Base-by-base conservation (phyloP, 768 basidiomycete genomes). In the Agaricus subrufescens region DNA sequence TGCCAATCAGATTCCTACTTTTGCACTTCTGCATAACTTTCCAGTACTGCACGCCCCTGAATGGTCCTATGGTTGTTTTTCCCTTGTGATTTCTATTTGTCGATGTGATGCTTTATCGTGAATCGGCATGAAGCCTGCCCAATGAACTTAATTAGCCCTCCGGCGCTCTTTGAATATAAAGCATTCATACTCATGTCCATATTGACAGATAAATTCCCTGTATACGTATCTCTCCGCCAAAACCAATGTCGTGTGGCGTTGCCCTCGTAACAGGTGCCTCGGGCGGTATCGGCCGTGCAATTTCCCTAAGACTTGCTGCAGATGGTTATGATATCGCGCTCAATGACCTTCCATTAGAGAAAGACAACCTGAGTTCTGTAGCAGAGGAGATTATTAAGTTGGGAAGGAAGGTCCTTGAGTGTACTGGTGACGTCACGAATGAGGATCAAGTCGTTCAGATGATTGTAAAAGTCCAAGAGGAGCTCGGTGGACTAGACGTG, bases 281-380 rank as follows among this genome's bases (percentile, higher is more conserved):
- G 2, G 74, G 71, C 46, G 79, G 79, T n/a, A 79, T 79, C 26
- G 79, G 78, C 4, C 68, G 71, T n/a, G 76, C 75, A 49, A 74
- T 80, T 42, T 74, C 76, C 26, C 60, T 73, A 5, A 68, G 75
- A 4, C 72, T 81, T n/a, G 74, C 79, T 19, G 54, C 62, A 6
- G 78, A 75, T 48, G 77, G 77, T 11, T 74, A 72, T 58, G 72
- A 76, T 50, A 58, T 79, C 27, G 71, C 69, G 23, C 54, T 78
- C 48, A 76, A 74, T n/a, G 78, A 78, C 45, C 58, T 75, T 4
- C 56, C 58, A 14, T 38, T 58, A 1, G 45, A 51, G 1, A 27
- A 60, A 23, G 46, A 57, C 11, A 47, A 50, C 4, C 57, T 67
- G 0, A 39, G 61, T 9, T 51, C 46, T 0, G 31, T 65, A 10